A percentile compares a stretch with the other conserved stretches of the same genome.
phyloP scores from a whole-genome alignment of 495 filamentous ascomycete species.

The Gamarada debralockiae region DNA sequence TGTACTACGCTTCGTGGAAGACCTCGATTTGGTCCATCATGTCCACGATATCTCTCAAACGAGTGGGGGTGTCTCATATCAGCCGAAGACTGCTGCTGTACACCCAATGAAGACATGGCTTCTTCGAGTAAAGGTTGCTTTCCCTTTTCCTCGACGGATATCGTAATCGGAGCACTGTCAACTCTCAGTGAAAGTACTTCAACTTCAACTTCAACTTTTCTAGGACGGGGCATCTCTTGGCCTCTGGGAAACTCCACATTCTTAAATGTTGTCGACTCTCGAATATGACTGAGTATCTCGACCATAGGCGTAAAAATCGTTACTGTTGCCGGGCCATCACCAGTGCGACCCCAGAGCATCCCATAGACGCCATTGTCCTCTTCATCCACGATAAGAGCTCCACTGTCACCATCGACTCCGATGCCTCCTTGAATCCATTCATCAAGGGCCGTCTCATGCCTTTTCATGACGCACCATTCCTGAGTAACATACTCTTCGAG shows the following conservation, averaged over 20 bases:
- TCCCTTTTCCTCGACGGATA: background rate
- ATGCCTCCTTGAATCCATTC: slow-evolving; percentile 33
- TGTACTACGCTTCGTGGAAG: background rate
- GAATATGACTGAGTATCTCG: slow-evolving; percentile 31
- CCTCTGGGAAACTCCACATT: background rate
- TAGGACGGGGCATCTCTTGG: background rate
- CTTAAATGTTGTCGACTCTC: slow-evolving; percentile 6
- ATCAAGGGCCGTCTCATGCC: slow-evolving; percentile 3
- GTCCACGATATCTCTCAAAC: slow-evolving; percentile 1
- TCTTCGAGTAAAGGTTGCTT: background rate
- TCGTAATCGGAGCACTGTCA: background rate
- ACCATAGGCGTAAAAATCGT: slow-evolving; percentile 32
- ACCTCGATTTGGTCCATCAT: background rate
- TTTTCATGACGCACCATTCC: slow-evolving; percentile 6
- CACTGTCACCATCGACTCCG: slow-evolving; percentile 33
- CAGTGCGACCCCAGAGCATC: slow-evolving; percentile 33
- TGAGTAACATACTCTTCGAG: background rate
- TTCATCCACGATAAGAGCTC: slow-evolving; percentile 29
- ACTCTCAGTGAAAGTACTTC: background rate
- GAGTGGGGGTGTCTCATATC: background rate
- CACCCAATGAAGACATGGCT: background rate
- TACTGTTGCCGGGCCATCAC: slow-evolving; percentile 21
- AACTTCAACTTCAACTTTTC: background rate
- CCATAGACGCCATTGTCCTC: slow-evolving; percentile 29
- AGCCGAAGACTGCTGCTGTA: background rate